Conservation (phyloP, 2,329 filamentous ascomycete genomes). For the Ceratocystis smalleyi region DNA sequence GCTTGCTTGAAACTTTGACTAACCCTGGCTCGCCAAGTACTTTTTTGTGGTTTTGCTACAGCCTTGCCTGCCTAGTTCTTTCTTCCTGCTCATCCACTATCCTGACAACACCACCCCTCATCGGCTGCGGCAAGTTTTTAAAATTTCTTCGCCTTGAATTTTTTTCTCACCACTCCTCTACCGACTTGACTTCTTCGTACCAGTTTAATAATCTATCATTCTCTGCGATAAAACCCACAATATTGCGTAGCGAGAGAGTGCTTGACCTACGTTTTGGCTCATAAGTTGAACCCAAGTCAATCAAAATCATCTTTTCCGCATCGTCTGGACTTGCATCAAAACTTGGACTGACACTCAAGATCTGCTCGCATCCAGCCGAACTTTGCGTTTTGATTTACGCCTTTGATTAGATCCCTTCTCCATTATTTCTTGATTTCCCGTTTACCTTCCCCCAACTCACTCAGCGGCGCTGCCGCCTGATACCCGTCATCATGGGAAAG, state of each 20-base stretch:
- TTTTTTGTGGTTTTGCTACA: slow-evolving; percentile 14
- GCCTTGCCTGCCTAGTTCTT: slow-evolving; percentile 17
- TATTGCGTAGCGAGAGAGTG: background rate
- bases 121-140: slow-evolving; percentile 6
- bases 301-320: background rate
- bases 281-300: background rate
- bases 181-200: background rate
- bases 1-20: slow-evolving; percentile 10
- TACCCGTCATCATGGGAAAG: slow-evolving; percentile 45
- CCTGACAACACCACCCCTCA: slow-evolving; percentile 14
- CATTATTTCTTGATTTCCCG: background rate
- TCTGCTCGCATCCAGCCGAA: background rate
- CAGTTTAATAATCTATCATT: background rate
- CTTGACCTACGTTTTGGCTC: background rate
- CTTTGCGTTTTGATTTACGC: background rate
- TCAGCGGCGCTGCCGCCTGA: slow-evolving; percentile 14
- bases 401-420: background rate
- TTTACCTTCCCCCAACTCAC: background rate
- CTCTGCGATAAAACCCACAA: background rate
- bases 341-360: background rate
- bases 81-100: background rate
- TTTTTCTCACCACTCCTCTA: background rate
- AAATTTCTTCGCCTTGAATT: background rate
- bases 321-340: background rate
- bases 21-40: slow-evolving; percentile 13